These are phyloP conservation scores for Pseudozyma sp. DNA, from an alignment of 1,284 basidiomycete species.

Conservation along the genomic window DNA sequence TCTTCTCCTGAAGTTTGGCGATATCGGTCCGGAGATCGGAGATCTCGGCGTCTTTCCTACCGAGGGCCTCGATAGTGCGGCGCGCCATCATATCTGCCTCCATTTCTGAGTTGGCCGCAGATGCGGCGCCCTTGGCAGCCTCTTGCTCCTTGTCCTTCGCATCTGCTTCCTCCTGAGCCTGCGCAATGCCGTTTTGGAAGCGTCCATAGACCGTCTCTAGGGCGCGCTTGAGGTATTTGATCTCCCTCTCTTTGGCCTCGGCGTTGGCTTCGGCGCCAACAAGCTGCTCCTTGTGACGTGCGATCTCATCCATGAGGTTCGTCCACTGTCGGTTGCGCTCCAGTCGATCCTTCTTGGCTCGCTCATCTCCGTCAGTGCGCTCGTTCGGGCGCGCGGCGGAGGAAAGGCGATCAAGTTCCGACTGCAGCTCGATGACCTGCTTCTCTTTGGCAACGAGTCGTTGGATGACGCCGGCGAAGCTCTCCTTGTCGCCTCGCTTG, in stretches of 20 bases:
- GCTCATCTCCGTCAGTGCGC: slow-evolving; percentile 45
- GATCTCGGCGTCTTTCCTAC: slow-evolving; percentile 79
- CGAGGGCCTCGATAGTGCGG: slow-evolving; percentile 78
- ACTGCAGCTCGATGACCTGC: slow-evolving; percentile 79
- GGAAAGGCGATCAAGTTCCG: slow-evolving; percentile 75
- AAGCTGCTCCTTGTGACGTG: slow-evolving; percentile 77
- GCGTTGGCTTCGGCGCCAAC: slow-evolving; percentile 73
- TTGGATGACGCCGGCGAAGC: slow-evolving; percentile 81
- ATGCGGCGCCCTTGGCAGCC: slow-evolving; percentile 5
- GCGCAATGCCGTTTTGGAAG: slow-evolving; percentile 72
- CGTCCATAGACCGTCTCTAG: slow-evolving; percentile 85
- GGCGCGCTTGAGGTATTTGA: slow-evolving; percentile 81
- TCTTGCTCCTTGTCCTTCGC: slow-evolving; percentile 38
- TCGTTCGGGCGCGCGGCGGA: slow-evolving; percentile 40
- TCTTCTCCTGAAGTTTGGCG: slow-evolving; percentile 56
- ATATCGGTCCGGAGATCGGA: slow-evolving; percentile 56
- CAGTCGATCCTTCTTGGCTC: slow-evolving; percentile 78
- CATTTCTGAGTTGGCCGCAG: slow-evolving; percentile 31
- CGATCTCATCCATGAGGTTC: slow-evolving; percentile 80
- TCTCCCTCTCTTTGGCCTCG: slow-evolving; percentile 78
- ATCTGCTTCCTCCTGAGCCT: slow-evolving; percentile 65
- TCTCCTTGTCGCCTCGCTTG: slow-evolving; percentile 67
- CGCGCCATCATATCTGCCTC: slow-evolving; percentile 80
- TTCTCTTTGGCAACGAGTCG: slow-evolving; percentile 85
- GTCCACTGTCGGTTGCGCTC: slow-evolving; percentile 84